Evolutionary conservation across 306 rosid species (phyloP), one percentile per base, ranked within the genome.

Genomic region (Medicago ruthenica): DNA sequence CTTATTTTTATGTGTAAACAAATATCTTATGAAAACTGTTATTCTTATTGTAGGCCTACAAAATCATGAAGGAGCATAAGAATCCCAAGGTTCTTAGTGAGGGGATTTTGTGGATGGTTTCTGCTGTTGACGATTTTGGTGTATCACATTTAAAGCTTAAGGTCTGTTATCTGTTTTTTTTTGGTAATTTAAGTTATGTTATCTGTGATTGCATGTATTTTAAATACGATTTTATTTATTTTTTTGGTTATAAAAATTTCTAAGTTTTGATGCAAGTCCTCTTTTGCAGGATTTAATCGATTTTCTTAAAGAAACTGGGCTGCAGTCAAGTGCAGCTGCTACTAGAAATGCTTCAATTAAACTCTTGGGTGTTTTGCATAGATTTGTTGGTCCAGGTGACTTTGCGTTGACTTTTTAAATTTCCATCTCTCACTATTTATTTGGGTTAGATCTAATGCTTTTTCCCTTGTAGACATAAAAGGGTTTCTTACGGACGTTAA

Each of bases 361-460:
- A 85, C 89, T 96, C 72, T 89, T 96, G 79, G 99, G 99, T 69
- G 95, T 85, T 63, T 70, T 89, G 74, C 99, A 96, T 82, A 96
- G 87, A 88, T 96, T 90, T 91, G 96, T 96, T 85, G 99, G 99
- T 76, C 99, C 98, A 89, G 99, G 99, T 96, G 82, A 87, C 41
- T 61, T 47, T 60, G 71, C 41, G 39, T 76, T 73, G n/a, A 34
- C 50, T 39, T 81, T 81, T 75, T 36, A 48, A 61, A 24, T 22
- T 63, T 70, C 74, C 44, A 24, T 64, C 37, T 64, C 44, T 74
- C 15, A 31, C 18, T 9, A 70, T 48, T 76, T 47, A 17, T 18
- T 69, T 76, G 59, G 65, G 55, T 12, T 34, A 58, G 78, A 64
- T 34, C 77, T 83, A 66, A 87, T 7, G 24, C 40, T 71, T 48